Base-by-base conservation (phyloP, 306 rosid species). In the Geum urbanum region DNA sequence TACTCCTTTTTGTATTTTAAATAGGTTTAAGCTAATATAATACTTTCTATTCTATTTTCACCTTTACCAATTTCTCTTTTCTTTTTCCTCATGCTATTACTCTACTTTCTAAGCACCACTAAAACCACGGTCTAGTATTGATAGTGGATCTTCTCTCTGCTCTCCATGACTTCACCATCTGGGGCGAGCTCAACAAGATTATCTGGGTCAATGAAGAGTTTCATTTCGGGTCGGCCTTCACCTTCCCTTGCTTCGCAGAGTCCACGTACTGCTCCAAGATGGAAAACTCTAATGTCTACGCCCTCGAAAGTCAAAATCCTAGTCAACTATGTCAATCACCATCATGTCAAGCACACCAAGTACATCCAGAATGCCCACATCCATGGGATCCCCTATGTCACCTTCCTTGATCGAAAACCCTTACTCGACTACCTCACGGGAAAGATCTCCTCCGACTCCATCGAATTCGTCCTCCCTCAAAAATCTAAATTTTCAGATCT, bases 331-430 rank as follows among this genome's bases (percentile, higher is more conserved):
- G 77, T 91, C 49, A 84, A 78, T 20, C 86, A 91, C 78, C 95
- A 87, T 78, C 95, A 88, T 6, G 58, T 85, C 48, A 95, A 86
- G 79, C 96, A 91, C 91, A 83, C 95, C 3, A 97, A 95, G 27
- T 95, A 89, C 77, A 67, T 95, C 77, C 97, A 87, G 74, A 83
- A 77, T 81, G 86, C 97, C n/a, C 79, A 92, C 80, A 78, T 84
- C 27, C 91, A 84, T 60, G 88, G 87, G 5, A 80, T 95, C 72
- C 80, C 91, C n/a, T 61, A 95, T 62, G 99, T 95, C 18, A 81
- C 95, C 3, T 91, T 95, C 75, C 92, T 92, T 5, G 99, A 95
- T 48, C 96, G 99, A 0, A 91, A 95, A 24, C 99, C 97, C 51
- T 81, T 95, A 19, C 86, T 95, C 32, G 87, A 87, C 8, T 95